Evolutionary conservation across 2,329 filamentous ascomycete species (phyloP), one percentile per base, ranked within the genome.

Genomic region (Sporothrix euskadiensis): DNA sequence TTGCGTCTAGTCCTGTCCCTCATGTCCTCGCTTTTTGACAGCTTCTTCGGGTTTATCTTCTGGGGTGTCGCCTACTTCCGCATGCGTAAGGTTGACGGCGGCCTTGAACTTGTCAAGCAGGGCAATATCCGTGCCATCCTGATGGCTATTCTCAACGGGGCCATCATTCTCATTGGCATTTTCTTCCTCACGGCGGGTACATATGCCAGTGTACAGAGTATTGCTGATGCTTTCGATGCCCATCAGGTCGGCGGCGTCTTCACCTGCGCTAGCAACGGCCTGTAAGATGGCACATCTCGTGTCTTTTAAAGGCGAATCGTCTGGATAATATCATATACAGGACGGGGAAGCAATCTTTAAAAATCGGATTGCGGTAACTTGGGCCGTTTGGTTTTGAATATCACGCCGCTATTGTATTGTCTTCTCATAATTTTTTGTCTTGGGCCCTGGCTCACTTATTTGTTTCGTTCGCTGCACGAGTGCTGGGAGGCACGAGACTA

Each of bases 1-100:
- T 41, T 5, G 12, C 9, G 30, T 47, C 22, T 54, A 88, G 86
- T 90, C 1, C 82, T 90, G n/a, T 90, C 90, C 4, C 85, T 94
- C 75, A 92, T 94, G 91, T 92, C 90, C n/a, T 93, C 93, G 4
- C 87, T 97, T 1, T 97, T 97, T 79, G 94, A 97, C 82, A 95
- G 92, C 71, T 95, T 94, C 86, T 95, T 95, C 78, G 94, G 94
- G 32, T 98, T 97, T 85, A 97, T 97, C 79, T 98, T 97, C 85
- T 98, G 92, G 92, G 92, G 91, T 14, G 87, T 93, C 1, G 92
- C 92, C 0, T 95, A 93, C 79, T 88, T 94, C 79, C 88, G 91
- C 73, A 93, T 95, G 91, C 87, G 92, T 66, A 83, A 83, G 26
- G 91, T 88, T 1, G 91, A 93, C 75, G 86, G 88, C 49, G 85